Evolutionary conservation across 345 rosid species (phyloP).

Genomic region (Carallia brachiata): DNA sequence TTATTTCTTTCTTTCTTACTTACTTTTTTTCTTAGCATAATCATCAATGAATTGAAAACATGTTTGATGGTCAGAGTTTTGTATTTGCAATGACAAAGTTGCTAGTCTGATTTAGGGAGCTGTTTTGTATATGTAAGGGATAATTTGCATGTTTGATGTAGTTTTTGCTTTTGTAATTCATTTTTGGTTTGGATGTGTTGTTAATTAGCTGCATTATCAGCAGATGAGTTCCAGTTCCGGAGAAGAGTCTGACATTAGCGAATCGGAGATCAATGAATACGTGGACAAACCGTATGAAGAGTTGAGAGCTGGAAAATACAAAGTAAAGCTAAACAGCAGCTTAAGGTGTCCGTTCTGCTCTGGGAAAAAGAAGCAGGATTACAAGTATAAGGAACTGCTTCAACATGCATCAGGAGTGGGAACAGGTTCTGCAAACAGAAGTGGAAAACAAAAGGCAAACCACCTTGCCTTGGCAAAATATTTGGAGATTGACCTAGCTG

Average conservation of each 20-base stretch:
- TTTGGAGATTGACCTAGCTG: conserved; percentile 56
- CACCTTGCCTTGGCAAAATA: conserved; percentile 73
- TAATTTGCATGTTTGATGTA: neutral
- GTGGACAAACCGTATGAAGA: conserved; percentile 55
- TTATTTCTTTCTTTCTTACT: neutral
- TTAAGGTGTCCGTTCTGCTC: conserved; percentile 81
- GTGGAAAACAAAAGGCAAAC: conserved; percentile 65
- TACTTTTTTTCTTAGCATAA: neutral
- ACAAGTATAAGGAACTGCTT: conserved; percentile 71
- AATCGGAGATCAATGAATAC: conserved; percentile 66
- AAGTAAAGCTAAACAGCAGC: conserved; percentile 58
- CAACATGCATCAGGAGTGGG: conserved; percentile 88
- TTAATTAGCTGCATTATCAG: neutral
- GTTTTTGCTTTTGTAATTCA: neutral
- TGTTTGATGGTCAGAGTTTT: neutral
- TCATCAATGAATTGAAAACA: neutral
- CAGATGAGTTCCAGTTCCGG: conserved; percentile 61
- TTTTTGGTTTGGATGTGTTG: neutral
- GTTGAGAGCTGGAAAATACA: conserved; percentile 42
- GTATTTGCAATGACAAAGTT: neutral
- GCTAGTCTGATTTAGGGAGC: too few relatives aligned
- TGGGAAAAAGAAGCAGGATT: conserved; percentile 85
- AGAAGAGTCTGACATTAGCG: conserved; percentile 78
- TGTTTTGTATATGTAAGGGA: too few relatives aligned
- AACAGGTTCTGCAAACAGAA: conserved; percentile 74